Evolutionary conservation across 768 basidiomycete species (phyloP), one percentile per base, ranked within the genome.

Genomic region (Trametes cingulata): DNA sequence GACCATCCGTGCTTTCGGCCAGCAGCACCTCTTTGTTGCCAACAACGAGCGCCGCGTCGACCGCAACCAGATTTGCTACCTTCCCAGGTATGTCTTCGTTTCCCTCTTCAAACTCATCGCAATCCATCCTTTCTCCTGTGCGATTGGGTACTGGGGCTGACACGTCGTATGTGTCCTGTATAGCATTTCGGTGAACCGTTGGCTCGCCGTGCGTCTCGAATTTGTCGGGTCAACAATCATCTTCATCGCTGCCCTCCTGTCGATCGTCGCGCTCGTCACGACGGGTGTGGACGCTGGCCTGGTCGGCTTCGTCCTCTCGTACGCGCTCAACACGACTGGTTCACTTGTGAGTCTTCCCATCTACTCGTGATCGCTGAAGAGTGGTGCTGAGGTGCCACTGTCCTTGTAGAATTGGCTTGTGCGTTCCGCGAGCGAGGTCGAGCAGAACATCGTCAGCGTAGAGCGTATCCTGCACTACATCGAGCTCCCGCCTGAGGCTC

Each of bases 371-470:
- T 14, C 19, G 19, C 9, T 52, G 6, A 48, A 50, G 50, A n/a
- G n/a, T n/a, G n/a, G n/a, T n/a, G n/a, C n/a, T n/a, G n/a, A n/a
- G n/a, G n/a, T n/a, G n/a, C n/a, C 20, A 7, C 19, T 63, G 27
- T 52, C 7, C 14, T 40, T 9, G 40, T 66, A 91, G 87, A 90
- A 91, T 67, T 91, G 90, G 90, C 79, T 92, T 6, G 90, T 93
- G 25, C 83, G 90, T 29, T 86, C 87, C 14, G 86, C 89, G 2
- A 90, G 87, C 66, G 94, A 95, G 72, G 91, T 94, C 13, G 94
- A 96, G 69, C 90, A 94, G 67, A 92, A 91, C 65, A 87, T 93
- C 66, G 91, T 94, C 60, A 91, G 90, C 67, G 90, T 93, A 15
- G 94, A 96, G 71, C 86, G 93, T 6, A 88, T 95, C 52, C 72